A percentile compares a stretch with the other conserved stretches of the same genome.
These are phyloP conservation scores for Cytospora leucostoma DNA, from an alignment of 2,329 filamentous ascomycete species.

Conservation along the genomic window DNA sequence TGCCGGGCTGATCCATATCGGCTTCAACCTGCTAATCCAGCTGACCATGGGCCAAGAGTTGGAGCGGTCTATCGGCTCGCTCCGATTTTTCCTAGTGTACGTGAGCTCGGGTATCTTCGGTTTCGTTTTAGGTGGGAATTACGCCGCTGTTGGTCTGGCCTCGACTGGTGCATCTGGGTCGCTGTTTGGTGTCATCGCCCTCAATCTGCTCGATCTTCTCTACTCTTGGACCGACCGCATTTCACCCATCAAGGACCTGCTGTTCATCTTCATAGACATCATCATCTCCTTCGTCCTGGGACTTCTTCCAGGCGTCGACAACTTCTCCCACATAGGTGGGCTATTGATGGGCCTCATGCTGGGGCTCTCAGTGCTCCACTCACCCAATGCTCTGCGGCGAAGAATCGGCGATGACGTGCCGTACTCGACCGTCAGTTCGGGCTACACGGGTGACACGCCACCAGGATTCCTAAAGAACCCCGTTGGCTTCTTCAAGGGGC, in stretches of 20 bases:
- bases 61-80: constrained; percentile 83
- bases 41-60: constrained; percentile 89
- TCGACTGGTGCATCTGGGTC: constrained; percentile 89
- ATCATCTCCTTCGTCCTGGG: constrained; percentile 90
- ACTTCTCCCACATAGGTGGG: constrained; percentile 95
- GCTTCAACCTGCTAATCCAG: constrained; percentile 92
- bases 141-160: constrained; percentile 76
- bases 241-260: constrained; percentile 78
- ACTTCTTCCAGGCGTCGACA: constrained; percentile 88
- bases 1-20: constrained; percentile 90
- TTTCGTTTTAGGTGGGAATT: constrained; percentile 93
- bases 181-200: constrained; percentile 87
- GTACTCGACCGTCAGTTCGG: constrained; percentile 67
- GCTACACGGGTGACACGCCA: constrained; percentile 47
- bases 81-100: constrained; percentile 89
- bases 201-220: constrained; percentile 83
- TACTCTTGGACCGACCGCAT: constrained; percentile 87
- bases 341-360: constrained; percentile 90
- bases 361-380: constrained; percentile 85
- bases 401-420: constrained; percentile 69
- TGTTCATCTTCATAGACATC: constrained; percentile 84
- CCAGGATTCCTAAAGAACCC: constrained; percentile 62
- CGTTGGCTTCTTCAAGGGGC: constrained; percentile 82
- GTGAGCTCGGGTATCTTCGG: constrained; percentile 91
- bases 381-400: constrained; percentile 75